Conservation (phyloP, 208 protist species). For the Leishmania arabica region DNA sequence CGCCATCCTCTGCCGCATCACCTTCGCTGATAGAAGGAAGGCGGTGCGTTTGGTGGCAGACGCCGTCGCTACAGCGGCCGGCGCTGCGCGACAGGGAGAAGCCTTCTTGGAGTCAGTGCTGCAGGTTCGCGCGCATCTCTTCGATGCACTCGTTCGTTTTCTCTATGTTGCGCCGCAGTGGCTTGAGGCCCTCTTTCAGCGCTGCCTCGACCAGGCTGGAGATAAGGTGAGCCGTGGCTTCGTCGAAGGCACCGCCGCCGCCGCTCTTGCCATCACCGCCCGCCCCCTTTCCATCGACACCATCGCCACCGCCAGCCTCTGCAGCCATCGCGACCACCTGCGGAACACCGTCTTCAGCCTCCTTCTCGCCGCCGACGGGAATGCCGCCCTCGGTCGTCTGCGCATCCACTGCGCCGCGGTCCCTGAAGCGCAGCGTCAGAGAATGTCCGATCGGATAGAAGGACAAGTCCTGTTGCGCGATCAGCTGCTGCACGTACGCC, state of each 20-base stretch:
- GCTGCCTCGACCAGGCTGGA: not conserved
- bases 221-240: not conserved
- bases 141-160: not conserved
- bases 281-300: not conserved
- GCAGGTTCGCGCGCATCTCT: not conserved
- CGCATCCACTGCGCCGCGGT: conserved; percentile 14
- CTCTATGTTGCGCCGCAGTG: not conserved
- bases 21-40: not conserved
- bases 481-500: conserved; percentile 64
- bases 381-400: conserved; percentile 1
- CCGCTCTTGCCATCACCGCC: not conserved
- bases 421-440: conserved; percentile 47
- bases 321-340: not conserved
- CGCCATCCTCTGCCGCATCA: not conserved
- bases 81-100: not conserved
- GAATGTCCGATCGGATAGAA: conserved; percentile 82
- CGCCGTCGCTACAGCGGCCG: not conserved
- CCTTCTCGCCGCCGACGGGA: not conserved
- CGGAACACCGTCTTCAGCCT: not conserved
- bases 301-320: not conserved
- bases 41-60: not conserved
- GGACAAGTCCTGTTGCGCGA: conserved; percentile 53
- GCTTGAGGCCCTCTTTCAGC: not conserved
- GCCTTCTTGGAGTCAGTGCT: not conserved
- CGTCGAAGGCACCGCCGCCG: not conserved